Evolutionary conservation across 805 yeast genomes (phyloP).

Genomic region (Candida yuanshanica): DNA sequence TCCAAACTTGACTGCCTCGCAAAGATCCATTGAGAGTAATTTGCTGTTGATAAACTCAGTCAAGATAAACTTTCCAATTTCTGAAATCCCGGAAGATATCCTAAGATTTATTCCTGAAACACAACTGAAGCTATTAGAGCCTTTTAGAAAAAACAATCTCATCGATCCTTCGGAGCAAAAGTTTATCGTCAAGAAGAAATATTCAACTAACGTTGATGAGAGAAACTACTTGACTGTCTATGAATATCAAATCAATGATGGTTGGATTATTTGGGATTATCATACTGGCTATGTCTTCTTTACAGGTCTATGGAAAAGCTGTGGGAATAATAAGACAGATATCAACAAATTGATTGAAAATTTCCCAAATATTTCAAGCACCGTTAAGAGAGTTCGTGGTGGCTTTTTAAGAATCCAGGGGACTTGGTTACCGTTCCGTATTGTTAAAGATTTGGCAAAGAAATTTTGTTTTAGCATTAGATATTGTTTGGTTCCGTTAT

Average conservation of each 20-base stretch:
- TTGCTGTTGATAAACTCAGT: conserved; percentile 13
- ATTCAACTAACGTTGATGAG: conserved; percentile 71
- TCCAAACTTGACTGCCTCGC: conserved; percentile 1
- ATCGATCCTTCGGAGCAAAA: conserved; percentile 5
- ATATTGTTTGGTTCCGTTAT: conserved; percentile 69
- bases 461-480: conserved; percentile 76
- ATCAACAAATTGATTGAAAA: conserved; percentile 56
- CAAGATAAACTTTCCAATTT: conserved; percentile 15
- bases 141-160: background rate
- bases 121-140: conserved; percentile 12
- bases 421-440: conserved; percentile 77
- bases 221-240: conserved; percentile 64
- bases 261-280: conserved; percentile 68
- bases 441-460: conserved; percentile 62
- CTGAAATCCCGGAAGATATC: conserved; percentile 10
- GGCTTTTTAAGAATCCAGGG: conserved; percentile 92
- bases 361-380: conserved; percentile 17
- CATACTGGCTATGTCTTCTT: conserved; percentile 80
- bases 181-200: conserved; percentile 36
- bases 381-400: conserved; percentile 69
- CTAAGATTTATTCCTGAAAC: conserved; percentile 18
- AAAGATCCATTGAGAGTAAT: conserved; percentile 12
- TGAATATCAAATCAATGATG: conserved; percentile 63
- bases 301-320: conserved; percentile 83
- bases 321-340: conserved; percentile 68